Base-by-base conservation (phyloP, 2,329 filamentous ascomycete species). In the Neophaeococcomyces mojaviensis region DNA sequence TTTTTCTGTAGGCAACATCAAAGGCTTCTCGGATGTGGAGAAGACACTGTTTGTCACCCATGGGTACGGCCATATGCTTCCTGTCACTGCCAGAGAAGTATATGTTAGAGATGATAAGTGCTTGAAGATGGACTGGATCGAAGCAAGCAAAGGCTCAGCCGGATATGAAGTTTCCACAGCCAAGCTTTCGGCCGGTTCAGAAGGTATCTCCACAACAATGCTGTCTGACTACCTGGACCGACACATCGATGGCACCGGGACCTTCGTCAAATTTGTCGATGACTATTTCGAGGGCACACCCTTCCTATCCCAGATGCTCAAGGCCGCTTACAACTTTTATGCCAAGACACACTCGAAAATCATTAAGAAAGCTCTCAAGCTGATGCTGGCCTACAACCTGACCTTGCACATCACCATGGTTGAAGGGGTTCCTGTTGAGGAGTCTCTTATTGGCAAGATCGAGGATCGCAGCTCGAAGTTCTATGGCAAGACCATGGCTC, bases 221-320 rank as follows among this genome's bases (percentile, higher is more conserved):
- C 73, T 97, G 33, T 88, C 86, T 3, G 88, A 95, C 61, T 97
- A 97, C 62, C 81, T 97, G 26, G 89, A 97, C 69, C 87, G 88
- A 65, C 89, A 97, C 68, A 88, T 97, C 51, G 89, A 96, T 59
- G 82, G 82, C 48, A 88, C 95, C 58, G 83, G 83, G 33, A 86
- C 85, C 46, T 96, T 95, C 60, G 88, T 96, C 69, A 81, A 84
- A 53, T 97, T 95, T 60, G 86, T 97, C 46, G 87, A 96, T 56
- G 87, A 95, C 62, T 92, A 95, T 69, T 97, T 96, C 57, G 88
- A 94, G 64, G 90, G 89, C 44, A 96, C 90, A 2, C 87, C 84
- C 18, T 97, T 97, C 72, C 76, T 97, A 61, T 95, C 88, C 4
- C 88, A 96, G 68, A 90, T 97, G 59, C 78, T 97, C 59, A 95